Conservation (phyloP, 2,329 filamentous ascomycete genomes). For the Colletotrichum musicola region DNA sequence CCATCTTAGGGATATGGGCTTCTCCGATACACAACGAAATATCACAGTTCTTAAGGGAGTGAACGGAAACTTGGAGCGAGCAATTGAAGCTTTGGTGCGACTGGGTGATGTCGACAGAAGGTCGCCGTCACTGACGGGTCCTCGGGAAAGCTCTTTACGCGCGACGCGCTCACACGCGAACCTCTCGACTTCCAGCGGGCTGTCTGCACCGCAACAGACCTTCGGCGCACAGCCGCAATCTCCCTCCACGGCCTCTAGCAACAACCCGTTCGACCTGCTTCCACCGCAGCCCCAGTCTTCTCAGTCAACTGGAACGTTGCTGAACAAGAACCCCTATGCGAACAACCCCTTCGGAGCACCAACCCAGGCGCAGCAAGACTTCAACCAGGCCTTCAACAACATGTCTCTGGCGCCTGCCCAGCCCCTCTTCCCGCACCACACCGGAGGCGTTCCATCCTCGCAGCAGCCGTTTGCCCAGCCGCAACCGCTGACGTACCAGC, state of each 20-base stretch:
- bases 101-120: constrained; percentile 77
- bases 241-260: constrained; percentile 66
- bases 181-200: constrained; percentile 55
- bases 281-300: constrained; percentile 70
- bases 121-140: constrained; percentile 55
- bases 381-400: constrained; percentile 80
- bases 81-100: constrained; percentile 86
- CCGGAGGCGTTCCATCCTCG: constrained; percentile 68
- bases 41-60: constrained; percentile 84
- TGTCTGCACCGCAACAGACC: constrained; percentile 47
- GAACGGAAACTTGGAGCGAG: constrained; percentile 85
- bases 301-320: constrained; percentile 73
- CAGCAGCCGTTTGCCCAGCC: constrained; percentile 49
- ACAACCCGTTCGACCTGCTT: constrained; percentile 78
- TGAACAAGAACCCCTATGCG: constrained; percentile 69
- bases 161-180: constrained; percentile 67
- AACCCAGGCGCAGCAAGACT: constrained; percentile 54
- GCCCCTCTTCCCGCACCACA: constrained; percentile 81
- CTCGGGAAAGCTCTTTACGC: constrained; percentile 62
- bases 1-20: constrained; percentile 90
- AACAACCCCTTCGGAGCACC: constrained; percentile 79
- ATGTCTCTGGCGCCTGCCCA: constrained; percentile 74
- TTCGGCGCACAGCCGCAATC: constrained; percentile 45
- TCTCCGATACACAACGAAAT: constrained; percentile 85
- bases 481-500: constrained; percentile 57